Percentiles rank a stretch among this genome's conserved stretches.
Conservation (phyloP, 2,329 filamentous ascomycete species). For the Diaporthe sp. region DNA sequence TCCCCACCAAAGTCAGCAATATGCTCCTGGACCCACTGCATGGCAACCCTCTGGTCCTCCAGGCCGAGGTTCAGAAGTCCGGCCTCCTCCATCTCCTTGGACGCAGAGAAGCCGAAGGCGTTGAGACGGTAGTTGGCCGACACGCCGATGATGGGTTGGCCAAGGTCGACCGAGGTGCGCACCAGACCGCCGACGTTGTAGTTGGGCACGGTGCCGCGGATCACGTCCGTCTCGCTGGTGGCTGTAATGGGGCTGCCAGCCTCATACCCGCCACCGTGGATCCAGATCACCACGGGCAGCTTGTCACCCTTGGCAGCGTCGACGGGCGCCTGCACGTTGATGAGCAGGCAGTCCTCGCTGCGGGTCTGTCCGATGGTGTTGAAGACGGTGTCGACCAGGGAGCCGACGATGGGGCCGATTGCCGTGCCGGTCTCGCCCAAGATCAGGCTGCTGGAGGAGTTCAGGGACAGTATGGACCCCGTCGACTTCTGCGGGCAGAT, state of each 20-base stretch:
- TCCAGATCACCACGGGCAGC: conserved; percentile 34
- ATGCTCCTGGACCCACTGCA: conserved; percentile 62
- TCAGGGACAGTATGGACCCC: background rate
- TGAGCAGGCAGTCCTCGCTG: conserved; percentile 25
- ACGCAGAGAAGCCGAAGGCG: conserved; percentile 61
- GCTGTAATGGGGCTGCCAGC: background rate
- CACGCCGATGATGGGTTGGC: conserved; percentile 60
- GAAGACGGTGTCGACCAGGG: background rate
- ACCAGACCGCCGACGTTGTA: conserved; percentile 8
- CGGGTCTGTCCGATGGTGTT: conserved; percentile 11
- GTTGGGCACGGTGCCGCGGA: background rate
- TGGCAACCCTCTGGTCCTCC: conserved; percentile 59
- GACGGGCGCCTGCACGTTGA: conserved; percentile 18
- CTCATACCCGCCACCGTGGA: conserved; percentile 19
- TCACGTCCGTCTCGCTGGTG: background rate
- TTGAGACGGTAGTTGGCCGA: conserved; percentile 63
- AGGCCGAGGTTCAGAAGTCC: conserved; percentile 63
- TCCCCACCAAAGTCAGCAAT: conserved; percentile 60
- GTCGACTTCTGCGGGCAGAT: conserved; percentile 4
- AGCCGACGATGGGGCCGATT: background rate
- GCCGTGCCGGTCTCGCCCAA: background rate
- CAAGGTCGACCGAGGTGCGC: conserved; percentile 2
- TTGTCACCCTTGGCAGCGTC: background rate
- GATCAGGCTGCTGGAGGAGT: conserved; percentile 1
- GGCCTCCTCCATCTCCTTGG: conserved; percentile 52